Conservation (phyloP, 1,284 basidiomycete species). For the Sphagnurus paluster region DNA sequence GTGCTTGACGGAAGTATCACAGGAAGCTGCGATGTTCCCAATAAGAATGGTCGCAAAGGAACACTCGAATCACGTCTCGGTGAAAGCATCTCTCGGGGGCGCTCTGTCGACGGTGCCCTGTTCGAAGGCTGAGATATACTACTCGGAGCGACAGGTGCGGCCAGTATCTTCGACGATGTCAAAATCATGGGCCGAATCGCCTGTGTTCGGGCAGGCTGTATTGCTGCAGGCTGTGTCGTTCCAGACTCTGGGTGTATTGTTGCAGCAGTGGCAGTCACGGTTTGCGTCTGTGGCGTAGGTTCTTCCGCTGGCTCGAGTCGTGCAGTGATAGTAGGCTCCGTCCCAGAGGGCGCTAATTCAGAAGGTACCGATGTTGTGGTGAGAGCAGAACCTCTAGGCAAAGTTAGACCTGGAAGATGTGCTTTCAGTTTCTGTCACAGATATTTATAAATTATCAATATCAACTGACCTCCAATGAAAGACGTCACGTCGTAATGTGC, state of each 20-base stretch:
- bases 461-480: slow-evolving; percentile 63
- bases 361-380: slow-evolving; percentile 4
- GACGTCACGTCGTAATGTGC: slow-evolving; percentile 74
- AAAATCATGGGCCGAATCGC: slow-evolving; percentile 27
- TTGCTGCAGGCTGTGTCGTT: too few relatives aligned
- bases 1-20: slow-evolving; percentile 20
- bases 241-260: slow-evolving; percentile 9
- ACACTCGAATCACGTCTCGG: slow-evolving; percentile 14
- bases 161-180: slow-evolving; percentile 10
- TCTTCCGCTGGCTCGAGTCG: slow-evolving; percentile 22
- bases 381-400: slow-evolving; percentile 15
- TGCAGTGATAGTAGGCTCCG: not conserved
- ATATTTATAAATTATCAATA: not conserved
- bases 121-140: not conserved
- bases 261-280: slow-evolving; percentile 5
- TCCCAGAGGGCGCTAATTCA: not conserved
- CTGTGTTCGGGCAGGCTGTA: too few relatives aligned
- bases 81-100: not conserved
- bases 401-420: slow-evolving; percentile 30
- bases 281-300: slow-evolving; percentile 11
- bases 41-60: slow-evolving; percentile 27
- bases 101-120: too few relatives aligned
- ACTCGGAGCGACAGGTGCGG: not conserved
- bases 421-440: not conserved
- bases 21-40: slow-evolving; percentile 24